Percentiles rank a stretch among this genome's conserved stretches.
phyloP scores from a whole-genome alignment of 2,329 filamentous ascomycete genomes.

The Anthostomella pinea region DNA sequence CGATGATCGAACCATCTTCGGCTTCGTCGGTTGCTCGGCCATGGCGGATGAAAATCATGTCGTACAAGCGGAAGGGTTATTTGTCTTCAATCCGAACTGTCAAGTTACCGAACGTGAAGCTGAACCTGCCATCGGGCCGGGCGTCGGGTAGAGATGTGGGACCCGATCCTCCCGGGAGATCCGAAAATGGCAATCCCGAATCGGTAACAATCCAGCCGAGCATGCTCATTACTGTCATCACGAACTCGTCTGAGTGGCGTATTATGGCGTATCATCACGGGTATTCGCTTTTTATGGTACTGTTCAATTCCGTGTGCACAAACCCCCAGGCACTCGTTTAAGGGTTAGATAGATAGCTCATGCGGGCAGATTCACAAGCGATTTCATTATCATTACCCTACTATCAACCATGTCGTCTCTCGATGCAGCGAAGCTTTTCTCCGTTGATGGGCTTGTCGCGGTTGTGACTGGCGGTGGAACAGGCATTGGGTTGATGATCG shows the following conservation, averaged over 20 bases:
- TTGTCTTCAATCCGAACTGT: background rate
- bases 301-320: background rate
- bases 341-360: background rate
- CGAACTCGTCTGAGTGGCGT: background rate
- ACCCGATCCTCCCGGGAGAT: background rate
- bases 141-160: constrained; percentile 1
- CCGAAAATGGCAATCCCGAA: background rate
- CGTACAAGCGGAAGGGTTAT: background rate
- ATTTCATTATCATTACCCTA: background rate
- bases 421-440: constrained; percentile 13
- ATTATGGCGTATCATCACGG: background rate
- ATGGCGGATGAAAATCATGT: background rate
- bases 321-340: background rate
- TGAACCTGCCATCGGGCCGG: background rate
- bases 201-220: background rate
- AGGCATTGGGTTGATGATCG: constrained; percentile 14
- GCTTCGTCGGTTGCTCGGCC: constrained; percentile 9
- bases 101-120: background rate
- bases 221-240: background rate
- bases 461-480: constrained; percentile 18
- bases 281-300: background rate
- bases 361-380: background rate
- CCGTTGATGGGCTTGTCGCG: constrained; percentile 9
- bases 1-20: constrained; percentile 7
- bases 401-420: constrained; percentile 9